These are phyloP conservation scores for Brassica balearica DNA, from an alignment of 441 rosid species.

Conservation along the genomic window DNA sequence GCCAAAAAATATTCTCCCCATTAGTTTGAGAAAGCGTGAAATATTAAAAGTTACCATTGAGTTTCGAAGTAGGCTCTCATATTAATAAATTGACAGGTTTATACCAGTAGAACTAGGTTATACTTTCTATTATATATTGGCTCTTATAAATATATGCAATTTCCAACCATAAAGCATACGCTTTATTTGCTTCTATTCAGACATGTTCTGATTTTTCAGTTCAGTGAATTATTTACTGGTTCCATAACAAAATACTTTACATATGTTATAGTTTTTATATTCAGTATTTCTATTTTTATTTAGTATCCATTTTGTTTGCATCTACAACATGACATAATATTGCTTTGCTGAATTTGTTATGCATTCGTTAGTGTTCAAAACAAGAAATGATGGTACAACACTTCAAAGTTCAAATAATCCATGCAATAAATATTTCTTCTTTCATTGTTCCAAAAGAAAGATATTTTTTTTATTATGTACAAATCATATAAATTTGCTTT, in stretches of 20 bases:
- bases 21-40: neutral
- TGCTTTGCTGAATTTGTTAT: neutral
- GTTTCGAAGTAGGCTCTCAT: neutral
- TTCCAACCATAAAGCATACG: neutral
- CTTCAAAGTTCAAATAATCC: neutral
- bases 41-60: neutral
- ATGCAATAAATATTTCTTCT: neutral
- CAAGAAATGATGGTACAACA: neutral
- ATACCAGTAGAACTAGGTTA: neutral
- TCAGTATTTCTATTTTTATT: neutral
- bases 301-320: neutral
- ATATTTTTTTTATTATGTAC: neutral
- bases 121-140: too few relatives aligned
- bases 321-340: neutral
- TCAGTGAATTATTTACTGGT: neutral
- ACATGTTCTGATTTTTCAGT: neutral
- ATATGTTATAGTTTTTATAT: neutral
- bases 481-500: neutral
- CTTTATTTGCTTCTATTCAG: neutral
- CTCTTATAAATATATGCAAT: neutral
- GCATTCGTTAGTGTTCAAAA: neutral
- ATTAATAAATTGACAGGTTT: neutral
- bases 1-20: neutral
- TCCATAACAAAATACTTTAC: neutral
- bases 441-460: neutral